Conservation (phyloP, 805 yeast genomes). For the Metahyphopichia silvanorum region DNA sequence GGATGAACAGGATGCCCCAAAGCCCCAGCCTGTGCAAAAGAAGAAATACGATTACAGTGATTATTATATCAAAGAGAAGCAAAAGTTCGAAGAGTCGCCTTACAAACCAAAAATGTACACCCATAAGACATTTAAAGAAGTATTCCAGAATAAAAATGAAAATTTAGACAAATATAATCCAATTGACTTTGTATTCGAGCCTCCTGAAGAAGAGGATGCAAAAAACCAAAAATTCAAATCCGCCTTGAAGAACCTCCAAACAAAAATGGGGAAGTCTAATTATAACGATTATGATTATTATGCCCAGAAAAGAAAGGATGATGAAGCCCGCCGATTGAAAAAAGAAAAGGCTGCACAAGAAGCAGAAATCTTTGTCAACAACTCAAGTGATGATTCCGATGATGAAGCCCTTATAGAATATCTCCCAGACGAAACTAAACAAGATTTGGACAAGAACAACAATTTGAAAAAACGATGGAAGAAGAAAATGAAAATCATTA, state of each 20-base stretch:
- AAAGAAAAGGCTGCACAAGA: slow-evolving; percentile 1
- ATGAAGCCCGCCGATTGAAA: slow-evolving; percentile 1
- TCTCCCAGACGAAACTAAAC: slow-evolving; percentile 1
- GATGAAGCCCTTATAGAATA: slow-evolving; percentile 1
- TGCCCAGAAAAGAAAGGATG: slow-evolving; percentile 12
- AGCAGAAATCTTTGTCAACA: slow-evolving; percentile 2
- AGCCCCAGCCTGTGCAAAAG: neutral
- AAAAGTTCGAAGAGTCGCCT: slow-evolving; percentile 28
- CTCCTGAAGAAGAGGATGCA: slow-evolving; percentile 15
- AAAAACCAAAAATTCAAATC: slow-evolving; percentile 20
- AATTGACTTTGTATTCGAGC: slow-evolving; percentile 37
- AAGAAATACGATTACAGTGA: slow-evolving; percentile 10
- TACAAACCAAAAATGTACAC: slow-evolving; percentile 35
- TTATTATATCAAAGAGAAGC: slow-evolving; percentile 36
- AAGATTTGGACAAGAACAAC: slow-evolving; percentile 2
- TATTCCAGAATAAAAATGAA: slow-evolving; percentile 31
- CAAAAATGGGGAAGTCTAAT: slow-evolving; percentile 27
- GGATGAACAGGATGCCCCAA: neutral
- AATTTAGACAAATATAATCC: slow-evolving; percentile 32
- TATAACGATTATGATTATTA: slow-evolving; percentile 36
- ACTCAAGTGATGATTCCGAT: slow-evolving; percentile 3
- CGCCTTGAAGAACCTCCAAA: slow-evolving; percentile 26
- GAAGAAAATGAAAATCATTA: slow-evolving; percentile 1
- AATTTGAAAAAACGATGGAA: slow-evolving; percentile 1
- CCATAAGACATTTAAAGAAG: slow-evolving; percentile 37